Percentiles rank a stretch among this genome's conserved stretches.
Conservation (phyloP, 1,284 basidiomycete genomes). For the Ganoderma meredithae region DNA sequence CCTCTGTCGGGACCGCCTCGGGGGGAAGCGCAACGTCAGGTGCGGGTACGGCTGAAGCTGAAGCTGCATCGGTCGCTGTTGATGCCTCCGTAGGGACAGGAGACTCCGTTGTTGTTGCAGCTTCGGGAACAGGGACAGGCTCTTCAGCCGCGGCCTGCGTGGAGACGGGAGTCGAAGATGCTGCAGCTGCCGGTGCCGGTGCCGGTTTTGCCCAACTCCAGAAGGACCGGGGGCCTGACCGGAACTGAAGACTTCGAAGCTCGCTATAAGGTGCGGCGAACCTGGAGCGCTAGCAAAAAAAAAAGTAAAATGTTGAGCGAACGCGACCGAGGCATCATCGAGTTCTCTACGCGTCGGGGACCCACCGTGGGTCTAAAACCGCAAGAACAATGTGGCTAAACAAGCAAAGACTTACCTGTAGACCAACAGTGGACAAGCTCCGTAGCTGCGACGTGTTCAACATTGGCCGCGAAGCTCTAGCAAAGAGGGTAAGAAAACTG, state of each 20-base stretch:
- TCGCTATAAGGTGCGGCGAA: not conserved
- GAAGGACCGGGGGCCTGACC: conserved; percentile 29
- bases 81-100: conserved; percentile 15
- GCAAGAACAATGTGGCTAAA: too few relatives aligned
- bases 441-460: conserved; percentile 16
- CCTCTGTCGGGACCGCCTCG: conserved; percentile 18
- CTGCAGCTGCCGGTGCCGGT: conserved; percentile 6
- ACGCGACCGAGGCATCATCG: too few relatives aligned
- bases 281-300: conserved; percentile 6
- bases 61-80: conserved; percentile 21
- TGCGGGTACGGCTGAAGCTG: conserved; percentile 18
- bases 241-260: conserved; percentile 22
- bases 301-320: not conserved
- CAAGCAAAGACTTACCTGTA: conserved; percentile 19
- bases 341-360: not conserved
- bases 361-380: too few relatives aligned
- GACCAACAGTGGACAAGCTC: conserved; percentile 20
- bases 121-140: not conserved
- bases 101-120: not conserved
- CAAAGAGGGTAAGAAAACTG: not conserved
- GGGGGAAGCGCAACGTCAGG: conserved; percentile 23
- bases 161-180: not conserved
- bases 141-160: not conserved
- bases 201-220: conserved; percentile 34
- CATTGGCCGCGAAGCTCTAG: conserved; percentile 22